phyloP scores from a whole-genome alignment of 306 rosid genomes.

The Ormosia emarginata region DNA sequence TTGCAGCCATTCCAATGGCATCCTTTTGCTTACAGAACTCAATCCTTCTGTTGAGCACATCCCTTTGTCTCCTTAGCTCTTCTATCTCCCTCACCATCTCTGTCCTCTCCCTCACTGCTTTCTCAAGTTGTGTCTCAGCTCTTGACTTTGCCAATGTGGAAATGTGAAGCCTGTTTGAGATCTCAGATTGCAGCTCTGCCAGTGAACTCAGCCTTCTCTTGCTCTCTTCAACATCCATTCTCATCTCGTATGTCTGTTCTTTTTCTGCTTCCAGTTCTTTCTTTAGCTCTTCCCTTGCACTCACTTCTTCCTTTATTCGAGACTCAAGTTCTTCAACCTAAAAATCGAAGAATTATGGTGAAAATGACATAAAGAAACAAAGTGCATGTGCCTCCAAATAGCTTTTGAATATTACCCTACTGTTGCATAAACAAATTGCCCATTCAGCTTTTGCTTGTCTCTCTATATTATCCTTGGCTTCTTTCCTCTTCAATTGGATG shows the following conservation, averaged over 20 bases:
- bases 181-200: slow-evolving; percentile 44
- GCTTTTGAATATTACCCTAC: slow-evolving; percentile 36
- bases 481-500: slow-evolving; percentile 46
- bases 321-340: slow-evolving; percentile 58
- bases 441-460: slow-evolving; percentile 67
- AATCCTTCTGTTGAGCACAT: slow-evolving; percentile 61
- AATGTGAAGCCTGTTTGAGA: slow-evolving; percentile 48
- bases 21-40: slow-evolving; percentile 73
- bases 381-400: background rate
- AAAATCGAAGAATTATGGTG: background rate
- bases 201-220: slow-evolving; percentile 46
- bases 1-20: slow-evolving; percentile 57
- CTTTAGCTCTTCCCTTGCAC: slow-evolving; percentile 27
- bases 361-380: no score
- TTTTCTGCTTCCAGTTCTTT: slow-evolving; percentile 39
- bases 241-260: slow-evolving; percentile 36
- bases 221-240: slow-evolving; percentile 45
- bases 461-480: slow-evolving; percentile 44
- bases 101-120: slow-evolving; percentile 28
- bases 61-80: slow-evolving; percentile 52
- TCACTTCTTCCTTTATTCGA: slow-evolving; percentile 38
- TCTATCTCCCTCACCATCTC: slow-evolving; percentile 57
- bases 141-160: slow-evolving; percentile 32
- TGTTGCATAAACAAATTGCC: slow-evolving; percentile 59
- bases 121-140: slow-evolving; percentile 43